Percentiles rank a stretch among this genome's conserved stretches.
phyloP scores from a whole-genome alignment of 768 basidiomycete genomes.

The Rhizopogon vinicolor region DNA sequence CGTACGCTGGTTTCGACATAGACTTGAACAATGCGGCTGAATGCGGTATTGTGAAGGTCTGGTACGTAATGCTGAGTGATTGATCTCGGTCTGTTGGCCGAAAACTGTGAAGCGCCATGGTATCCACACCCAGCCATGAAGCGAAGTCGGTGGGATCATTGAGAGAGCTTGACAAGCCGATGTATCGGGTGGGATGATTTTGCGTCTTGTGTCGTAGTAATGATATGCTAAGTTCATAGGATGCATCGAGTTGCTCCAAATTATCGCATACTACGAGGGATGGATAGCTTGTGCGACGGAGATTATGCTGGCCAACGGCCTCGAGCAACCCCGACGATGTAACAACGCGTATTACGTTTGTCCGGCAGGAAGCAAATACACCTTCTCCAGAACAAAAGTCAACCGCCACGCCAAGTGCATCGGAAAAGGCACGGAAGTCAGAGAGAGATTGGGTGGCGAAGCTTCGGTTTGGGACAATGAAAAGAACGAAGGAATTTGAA shows the following conservation, averaged over 20 bases:
- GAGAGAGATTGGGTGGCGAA: constrained; percentile 51
- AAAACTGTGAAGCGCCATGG: constrained; percentile 67
- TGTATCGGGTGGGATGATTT: constrained; percentile 57
- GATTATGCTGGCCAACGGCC: constrained; percentile 10
- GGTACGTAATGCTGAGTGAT: constrained; percentile 59
- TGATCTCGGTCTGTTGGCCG: constrained; percentile 80
- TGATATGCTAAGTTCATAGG: constrained; percentile 82
- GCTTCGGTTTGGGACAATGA: constrained; percentile 58
- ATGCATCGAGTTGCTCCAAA: constrained; percentile 74
- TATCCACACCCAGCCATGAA: constrained; percentile 74
- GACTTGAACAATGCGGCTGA: constrained; percentile 85
- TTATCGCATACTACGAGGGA: constrained; percentile 78
- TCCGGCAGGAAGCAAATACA: constrained; percentile 31
- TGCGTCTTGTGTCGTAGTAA: constrained; percentile 64
- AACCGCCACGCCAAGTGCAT: constrained; percentile 34
- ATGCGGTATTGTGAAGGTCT: constrained; percentile 82
- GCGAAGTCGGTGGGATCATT: constrained; percentile 79
- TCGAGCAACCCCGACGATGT: constrained; percentile 50
- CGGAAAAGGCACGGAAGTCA: constrained; percentile 42
- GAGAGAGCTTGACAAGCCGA: constrained; percentile 77
- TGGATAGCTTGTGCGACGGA: constrained; percentile 39
- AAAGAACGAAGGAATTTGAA: constrained; percentile 50
- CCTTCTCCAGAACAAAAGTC: constrained; percentile 24
- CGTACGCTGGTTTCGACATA: constrained; percentile 88
- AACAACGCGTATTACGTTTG: constrained; percentile 50